These are phyloP conservation scores for Orbilia blumenaviensis DNA, from an alignment of 2,329 filamentous ascomycete genomes.

Conservation along the genomic window DNA sequence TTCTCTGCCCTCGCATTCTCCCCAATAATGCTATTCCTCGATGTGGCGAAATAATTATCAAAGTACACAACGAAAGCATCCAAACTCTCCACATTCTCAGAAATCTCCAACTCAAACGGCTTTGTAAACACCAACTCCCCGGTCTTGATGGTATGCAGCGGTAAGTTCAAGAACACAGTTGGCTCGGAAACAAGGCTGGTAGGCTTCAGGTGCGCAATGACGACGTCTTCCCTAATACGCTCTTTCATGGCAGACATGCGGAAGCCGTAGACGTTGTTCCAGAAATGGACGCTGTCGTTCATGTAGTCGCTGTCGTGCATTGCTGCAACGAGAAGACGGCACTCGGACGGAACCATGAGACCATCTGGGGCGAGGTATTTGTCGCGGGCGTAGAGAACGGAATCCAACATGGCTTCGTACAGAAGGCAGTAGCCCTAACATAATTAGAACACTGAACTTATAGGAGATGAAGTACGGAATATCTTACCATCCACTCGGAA, in stretches of 20 bases:
- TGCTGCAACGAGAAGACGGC: conserved; percentile 82
- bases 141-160: conserved; percentile 76
- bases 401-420: conserved; percentile 96
- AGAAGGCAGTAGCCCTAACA: conserved; percentile 79
- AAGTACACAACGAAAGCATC: conserved; percentile 94
- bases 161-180: conserved; percentile 76
- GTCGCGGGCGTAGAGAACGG: conserved; percentile 86
- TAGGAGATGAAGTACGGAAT: background rate
- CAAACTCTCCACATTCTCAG: conserved; percentile 72
- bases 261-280: conserved; percentile 93
- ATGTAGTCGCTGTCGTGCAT: conserved; percentile 80
- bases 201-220: conserved; percentile 75
- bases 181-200: conserved; percentile 70
- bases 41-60: conserved; percentile 85
- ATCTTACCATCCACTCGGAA: conserved; percentile 84
- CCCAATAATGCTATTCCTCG: conserved; percentile 64
- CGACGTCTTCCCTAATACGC: conserved; percentile 81
- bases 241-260: conserved; percentile 91
- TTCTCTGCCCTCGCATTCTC: conserved; percentile 70
- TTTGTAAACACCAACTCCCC: conserved; percentile 80
- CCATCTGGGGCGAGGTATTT: conserved; percentile 82
- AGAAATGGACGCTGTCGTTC: conserved; percentile 80
- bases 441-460: background rate
- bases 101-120: conserved; percentile 71
- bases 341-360: conserved; percentile 85